phyloP scores from a whole-genome alignment of 805 yeast species.

The Clavispora asparagi region DNA sequence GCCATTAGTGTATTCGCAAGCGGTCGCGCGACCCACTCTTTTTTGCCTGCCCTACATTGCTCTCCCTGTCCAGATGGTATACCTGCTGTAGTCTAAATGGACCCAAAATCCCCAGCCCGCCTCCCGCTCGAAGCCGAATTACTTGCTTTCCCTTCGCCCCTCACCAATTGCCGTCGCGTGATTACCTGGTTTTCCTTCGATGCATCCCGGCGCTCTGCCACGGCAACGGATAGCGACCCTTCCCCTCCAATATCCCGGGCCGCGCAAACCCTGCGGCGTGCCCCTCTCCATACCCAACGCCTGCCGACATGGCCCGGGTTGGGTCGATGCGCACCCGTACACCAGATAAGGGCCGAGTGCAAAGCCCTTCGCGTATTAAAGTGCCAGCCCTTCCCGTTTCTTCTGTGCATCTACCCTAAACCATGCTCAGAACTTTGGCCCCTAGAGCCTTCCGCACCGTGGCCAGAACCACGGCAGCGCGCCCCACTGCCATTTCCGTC shows the following conservation, averaged over 20 bases:
- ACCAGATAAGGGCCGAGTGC: not conserved
- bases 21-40: no score
- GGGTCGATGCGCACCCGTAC: not conserved
- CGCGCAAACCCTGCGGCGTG: not conserved
- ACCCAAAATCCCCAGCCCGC: no score
- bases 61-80: no score
- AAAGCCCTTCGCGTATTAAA: not conserved
- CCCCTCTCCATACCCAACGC: not conserved
- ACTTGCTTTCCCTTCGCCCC: no score
- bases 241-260: not conserved
- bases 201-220: not conserved
- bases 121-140: no score
- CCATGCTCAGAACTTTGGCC: not conserved
- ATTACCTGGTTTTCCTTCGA: no score
- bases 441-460: slow-evolving; percentile 1
- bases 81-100: no score
- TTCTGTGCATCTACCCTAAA: not conserved
- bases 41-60: no score
- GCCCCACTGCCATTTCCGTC: not conserved
- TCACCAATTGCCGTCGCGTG: no score
- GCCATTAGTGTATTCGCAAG: no score
- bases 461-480: not conserved
- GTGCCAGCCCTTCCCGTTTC: not conserved
- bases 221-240: not conserved
- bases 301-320: not conserved